Evolutionary conservation across 306 rosid species (phyloP), one percentile per base, ranked within the genome.

Genomic region (Gastrolobium bilobum): DNA sequence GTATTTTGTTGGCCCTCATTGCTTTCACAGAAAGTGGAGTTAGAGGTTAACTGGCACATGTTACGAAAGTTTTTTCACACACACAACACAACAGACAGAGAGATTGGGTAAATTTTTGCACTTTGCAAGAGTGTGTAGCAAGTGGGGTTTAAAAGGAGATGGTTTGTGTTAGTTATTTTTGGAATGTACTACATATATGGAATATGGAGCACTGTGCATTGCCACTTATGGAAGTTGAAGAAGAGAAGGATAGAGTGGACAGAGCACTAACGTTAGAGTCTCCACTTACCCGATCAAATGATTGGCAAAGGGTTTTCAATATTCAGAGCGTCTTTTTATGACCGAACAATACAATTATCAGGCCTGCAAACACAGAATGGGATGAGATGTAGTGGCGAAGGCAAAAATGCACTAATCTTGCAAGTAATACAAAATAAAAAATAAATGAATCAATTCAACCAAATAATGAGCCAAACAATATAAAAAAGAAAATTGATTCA

Each of bases 301-400:
- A 4, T 72, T 3, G 26, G 31, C 2, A 59, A 2, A 2, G 5
- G 5, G 6, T 0, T 43, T 56, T 44, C 43, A 20, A 14, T 67
- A 58, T 44, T 79, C 47, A 50, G 38, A 81, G 42, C 72, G 64
- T 58, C n/a, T 29, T 58, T 81, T 47, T 75, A 58, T 75, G 77
- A 75, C 85, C 66, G 13, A 57, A 34, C 26, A 33, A 63, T 58
- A 0, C 47, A 3, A 62, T 48, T 40, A 2, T 67, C 47, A 3
- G 61, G 71, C 63, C 47, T 47, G 57, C 80, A 44, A 35, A 30
- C 31, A 8, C 64, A 48, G n/a, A 43, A 65, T 40, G 20, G 3
- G 40, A 33, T 10, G 1, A 38, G 15, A 6, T 2, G 10, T 51
- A 54, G 61, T 43, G 61, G 75, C 35, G 69, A 42, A 34, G 63